These are phyloP conservation scores for Rubroboletus pulcherrimus DNA, from an alignment of 768 basidiomycete species.

Conservation along the genomic window DNA sequence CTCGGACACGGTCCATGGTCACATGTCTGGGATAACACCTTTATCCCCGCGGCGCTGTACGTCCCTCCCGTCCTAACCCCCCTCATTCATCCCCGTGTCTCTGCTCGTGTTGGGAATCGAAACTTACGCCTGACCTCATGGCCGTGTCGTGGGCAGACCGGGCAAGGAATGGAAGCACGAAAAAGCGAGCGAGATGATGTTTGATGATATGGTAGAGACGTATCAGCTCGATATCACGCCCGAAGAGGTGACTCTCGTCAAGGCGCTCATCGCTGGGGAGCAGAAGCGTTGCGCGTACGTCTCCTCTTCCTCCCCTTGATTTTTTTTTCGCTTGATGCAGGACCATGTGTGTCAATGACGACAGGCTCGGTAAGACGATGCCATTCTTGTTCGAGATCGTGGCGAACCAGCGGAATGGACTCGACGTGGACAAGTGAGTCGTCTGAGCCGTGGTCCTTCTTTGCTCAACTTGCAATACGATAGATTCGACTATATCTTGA, in stretches of 20 bases:
- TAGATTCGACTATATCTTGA: conserved; percentile 79
- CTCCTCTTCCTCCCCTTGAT: too few relatives aligned
- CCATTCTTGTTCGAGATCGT: conserved; percentile 81
- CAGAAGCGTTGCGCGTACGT: conserved; percentile 48
- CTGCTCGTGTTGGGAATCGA: neutral
- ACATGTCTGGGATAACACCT: conserved; percentile 76
- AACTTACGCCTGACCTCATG: neutral
- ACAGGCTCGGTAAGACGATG: conserved; percentile 47
- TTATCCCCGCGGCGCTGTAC: conserved; percentile 66
- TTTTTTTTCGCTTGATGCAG: neutral
- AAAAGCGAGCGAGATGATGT: conserved; percentile 79
- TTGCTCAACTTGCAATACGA: neutral
- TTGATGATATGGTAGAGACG: conserved; percentile 59
- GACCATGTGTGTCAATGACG: too few relatives aligned
- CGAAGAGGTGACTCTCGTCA: conserved; percentile 58
- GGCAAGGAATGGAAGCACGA: conserved; percentile 66
- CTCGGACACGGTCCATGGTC: conserved; percentile 85
- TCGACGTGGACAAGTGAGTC: conserved; percentile 80
- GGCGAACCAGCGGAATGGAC: conserved; percentile 74
- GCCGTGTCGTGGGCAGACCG: conserved; percentile 32
- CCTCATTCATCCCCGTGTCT: neutral
- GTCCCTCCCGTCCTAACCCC: conserved; percentile 17
- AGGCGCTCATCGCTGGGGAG: conserved; percentile 75
- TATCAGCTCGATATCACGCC: conserved; percentile 48
- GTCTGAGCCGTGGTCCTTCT: neutral